phyloP scores from a whole-genome alignment of 1,284 basidiomycete species.

The Ganoderma meredithae region DNA sequence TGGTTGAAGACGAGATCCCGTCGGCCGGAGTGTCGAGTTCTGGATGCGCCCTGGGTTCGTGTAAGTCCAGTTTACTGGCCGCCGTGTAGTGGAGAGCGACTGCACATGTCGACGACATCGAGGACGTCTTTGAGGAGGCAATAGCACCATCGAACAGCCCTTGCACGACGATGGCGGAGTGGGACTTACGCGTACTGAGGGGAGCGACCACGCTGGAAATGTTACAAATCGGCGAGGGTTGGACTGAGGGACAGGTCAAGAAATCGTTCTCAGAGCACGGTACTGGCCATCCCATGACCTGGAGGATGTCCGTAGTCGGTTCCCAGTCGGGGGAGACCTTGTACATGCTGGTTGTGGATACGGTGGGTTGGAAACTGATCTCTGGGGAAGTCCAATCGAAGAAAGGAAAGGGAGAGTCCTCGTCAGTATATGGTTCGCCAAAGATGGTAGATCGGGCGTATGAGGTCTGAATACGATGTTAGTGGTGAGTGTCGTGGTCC shows the following conservation, averaged over 20 bases:
- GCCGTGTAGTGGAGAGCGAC: not conserved
- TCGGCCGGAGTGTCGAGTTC: not conserved
- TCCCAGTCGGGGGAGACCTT: constrained; percentile 1
- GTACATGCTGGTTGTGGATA: constrained; percentile 7
- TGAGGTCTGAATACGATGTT: not conserved
- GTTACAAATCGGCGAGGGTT: not conserved
- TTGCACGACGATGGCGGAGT: not conserved
- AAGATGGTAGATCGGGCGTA: not conserved
- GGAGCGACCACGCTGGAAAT: not conserved
- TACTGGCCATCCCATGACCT: constrained; percentile 7
- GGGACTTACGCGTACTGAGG: not conserved
- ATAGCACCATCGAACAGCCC: not conserved
- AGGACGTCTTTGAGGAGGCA: not conserved
- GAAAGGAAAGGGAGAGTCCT: constrained; percentile 1
- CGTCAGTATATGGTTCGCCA: constrained; percentile 5
- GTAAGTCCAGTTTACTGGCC: not conserved
- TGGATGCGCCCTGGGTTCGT: not conserved
- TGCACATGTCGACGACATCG: constrained; percentile 1
- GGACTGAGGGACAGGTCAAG: not conserved
- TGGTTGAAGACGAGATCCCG: not conserved
- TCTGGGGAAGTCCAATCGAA: constrained; percentile 24
- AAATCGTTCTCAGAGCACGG: not conserved
- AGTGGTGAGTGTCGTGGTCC: not conserved
- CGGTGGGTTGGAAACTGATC: constrained; percentile 1
- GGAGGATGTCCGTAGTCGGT: constrained; percentile 5